A percentile compares a stretch with the other conserved stretches of the same genome.
phyloP scores from a whole-genome alignment of 2,329 filamentous ascomycete species.

The Cordyceps javanica region DNA sequence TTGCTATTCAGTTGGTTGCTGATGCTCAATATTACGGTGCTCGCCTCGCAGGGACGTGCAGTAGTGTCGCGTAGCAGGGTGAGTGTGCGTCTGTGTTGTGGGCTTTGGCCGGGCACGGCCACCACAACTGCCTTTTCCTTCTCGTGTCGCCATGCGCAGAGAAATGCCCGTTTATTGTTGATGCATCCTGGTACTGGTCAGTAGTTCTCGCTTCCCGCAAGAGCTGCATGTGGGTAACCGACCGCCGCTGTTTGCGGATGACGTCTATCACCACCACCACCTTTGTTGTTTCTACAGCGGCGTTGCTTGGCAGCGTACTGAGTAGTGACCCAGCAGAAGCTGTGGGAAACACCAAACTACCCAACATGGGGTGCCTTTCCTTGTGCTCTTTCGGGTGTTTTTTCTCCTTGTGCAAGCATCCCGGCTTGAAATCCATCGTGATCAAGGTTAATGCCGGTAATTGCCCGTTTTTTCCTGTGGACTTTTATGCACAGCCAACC shows the following conservation, averaged over 20 bases:
- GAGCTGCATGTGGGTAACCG: not conserved
- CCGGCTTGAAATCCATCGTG: not conserved
- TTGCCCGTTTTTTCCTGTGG: not conserved
- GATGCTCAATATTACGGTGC: not conserved
- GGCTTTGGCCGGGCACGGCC: not conserved
- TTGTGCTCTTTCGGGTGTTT: not conserved
- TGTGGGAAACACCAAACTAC: not conserved
- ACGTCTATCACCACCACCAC: not conserved
- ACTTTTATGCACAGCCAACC: not conserved
- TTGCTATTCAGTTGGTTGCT: not conserved
- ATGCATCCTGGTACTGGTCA: not conserved
- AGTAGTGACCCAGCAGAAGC: not conserved
- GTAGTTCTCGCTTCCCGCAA: not conserved
- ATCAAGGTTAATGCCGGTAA: not conserved
- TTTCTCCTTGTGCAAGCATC: not conserved
- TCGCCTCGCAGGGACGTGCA: constrained; percentile 2
- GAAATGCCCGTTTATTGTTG: not conserved
- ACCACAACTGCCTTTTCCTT: not conserved
- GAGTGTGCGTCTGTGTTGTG: not conserved
- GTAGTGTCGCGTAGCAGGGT: constrained; percentile 5
- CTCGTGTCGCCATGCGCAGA: not conserved
- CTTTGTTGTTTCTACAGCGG: not conserved
- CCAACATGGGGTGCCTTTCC: not conserved
- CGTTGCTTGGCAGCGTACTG: not conserved
- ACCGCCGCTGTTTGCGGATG: not conserved